Percentiles rank a stretch among this genome's conserved stretches.
phyloP scores from a whole-genome alignment of 208 protist species.

The Trypanosoma avium region DNA sequence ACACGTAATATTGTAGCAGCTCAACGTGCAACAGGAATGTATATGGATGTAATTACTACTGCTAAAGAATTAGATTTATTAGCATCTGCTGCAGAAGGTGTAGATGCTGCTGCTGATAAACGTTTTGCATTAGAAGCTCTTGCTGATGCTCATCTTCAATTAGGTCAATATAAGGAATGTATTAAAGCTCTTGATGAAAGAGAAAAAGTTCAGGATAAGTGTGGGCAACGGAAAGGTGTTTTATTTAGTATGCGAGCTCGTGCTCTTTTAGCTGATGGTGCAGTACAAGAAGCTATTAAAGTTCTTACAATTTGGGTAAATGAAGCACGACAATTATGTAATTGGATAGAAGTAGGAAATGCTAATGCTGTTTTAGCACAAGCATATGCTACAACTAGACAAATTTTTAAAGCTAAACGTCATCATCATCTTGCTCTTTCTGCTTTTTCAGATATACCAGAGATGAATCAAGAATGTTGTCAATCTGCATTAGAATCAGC shows the following conservation, averaged over 20 bases:
- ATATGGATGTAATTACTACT: constrained; percentile 60
- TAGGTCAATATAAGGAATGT: constrained; percentile 80
- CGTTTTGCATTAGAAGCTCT: constrained; percentile 81
- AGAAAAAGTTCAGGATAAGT: constrained; percentile 84
- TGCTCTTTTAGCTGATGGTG: constrained; percentile 66
- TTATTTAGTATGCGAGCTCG: constrained; percentile 74
- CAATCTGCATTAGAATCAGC: constrained; percentile 62
- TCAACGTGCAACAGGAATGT: constrained; percentile 66
- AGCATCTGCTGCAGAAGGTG: constrained; percentile 60
- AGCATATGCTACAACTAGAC: constrained; percentile 53
- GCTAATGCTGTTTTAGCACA: constrained; percentile 66
- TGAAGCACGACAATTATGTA: constrained; percentile 61
- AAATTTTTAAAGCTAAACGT: constrained; percentile 59
- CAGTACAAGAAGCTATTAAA: constrained; percentile 63
- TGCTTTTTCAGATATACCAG: constrained; percentile 39
- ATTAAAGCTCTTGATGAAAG: constrained; percentile 69
- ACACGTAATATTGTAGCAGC: constrained; percentile 79
- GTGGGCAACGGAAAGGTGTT: constrained; percentile 55
- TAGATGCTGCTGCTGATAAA: constrained; percentile 61
- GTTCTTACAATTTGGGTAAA: constrained; percentile 71
- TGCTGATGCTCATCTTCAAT: constrained; percentile 77
- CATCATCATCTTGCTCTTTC: constrained; percentile 62
- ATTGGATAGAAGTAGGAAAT: constrained; percentile 66
- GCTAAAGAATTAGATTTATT: constrained; percentile 72
- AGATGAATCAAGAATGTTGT: constrained; percentile 34